Percentiles rank a stretch among this genome's conserved stretches.
Conservation (phyloP, 345 rosid species). For the Arabidopsis thaliana region DNA sequence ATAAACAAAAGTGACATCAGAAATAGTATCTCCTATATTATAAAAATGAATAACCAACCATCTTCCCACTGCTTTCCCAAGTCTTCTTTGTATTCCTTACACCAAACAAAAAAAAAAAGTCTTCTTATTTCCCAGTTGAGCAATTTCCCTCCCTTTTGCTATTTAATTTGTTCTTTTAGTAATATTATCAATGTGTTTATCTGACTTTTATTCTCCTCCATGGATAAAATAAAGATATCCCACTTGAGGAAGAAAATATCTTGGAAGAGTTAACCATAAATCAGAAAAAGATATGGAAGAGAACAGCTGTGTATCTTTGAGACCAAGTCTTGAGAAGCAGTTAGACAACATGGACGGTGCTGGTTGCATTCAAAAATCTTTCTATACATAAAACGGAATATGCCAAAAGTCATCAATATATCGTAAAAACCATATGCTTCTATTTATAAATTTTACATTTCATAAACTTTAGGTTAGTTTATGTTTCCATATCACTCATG, state of each 20-base stretch:
- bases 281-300: conserved; percentile 35
- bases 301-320: conserved; percentile 39
- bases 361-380: conserved; percentile 3
- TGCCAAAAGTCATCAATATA: conserved; percentile 26
- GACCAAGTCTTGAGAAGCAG: conserved; percentile 41
- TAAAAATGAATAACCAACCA: conserved; percentile 12
- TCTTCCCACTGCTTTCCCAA: conserved; percentile 17
- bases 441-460: neutral
- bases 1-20: conserved; percentile 9
- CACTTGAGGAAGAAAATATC: conserved; percentile 16
- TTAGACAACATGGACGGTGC: conserved; percentile 22
- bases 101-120: neutral
- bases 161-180: conserved; percentile 13
- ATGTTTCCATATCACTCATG: too few species aligned
- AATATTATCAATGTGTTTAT: neutral
- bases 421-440: neutral
- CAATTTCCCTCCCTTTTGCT: conserved; percentile 22
- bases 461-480: too few species aligned
- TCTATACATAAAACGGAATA: conserved; percentile 12
- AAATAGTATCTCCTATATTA: neutral
- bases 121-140: neutral
- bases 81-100: neutral
- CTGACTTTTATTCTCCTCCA: neutral
- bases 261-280: conserved; percentile 17
- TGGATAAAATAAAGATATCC: too few species aligned